Evolutionary conservation across 768 basidiomycete genomes (phyloP).

Genomic region (Amanita jacksonii): DNA sequence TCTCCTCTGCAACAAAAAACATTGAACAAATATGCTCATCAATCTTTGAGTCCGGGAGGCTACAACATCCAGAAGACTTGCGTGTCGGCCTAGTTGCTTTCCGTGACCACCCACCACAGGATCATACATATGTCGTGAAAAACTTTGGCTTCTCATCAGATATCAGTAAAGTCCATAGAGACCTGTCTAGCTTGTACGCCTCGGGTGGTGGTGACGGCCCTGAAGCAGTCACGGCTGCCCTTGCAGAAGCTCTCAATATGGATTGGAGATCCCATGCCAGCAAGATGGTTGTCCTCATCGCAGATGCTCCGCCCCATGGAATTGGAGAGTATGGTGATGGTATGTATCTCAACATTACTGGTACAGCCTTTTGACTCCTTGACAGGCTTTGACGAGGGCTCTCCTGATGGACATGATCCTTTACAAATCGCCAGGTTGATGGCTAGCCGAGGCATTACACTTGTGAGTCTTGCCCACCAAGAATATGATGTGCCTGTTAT

Average conservation of each 20-base stretch:
- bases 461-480: slow-evolving; percentile 40
- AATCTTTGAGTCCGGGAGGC: slow-evolving; percentile 89
- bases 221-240: slow-evolving; percentile 91
- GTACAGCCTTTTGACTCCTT: slow-evolving; percentile 2
- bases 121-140: slow-evolving; percentile 89
- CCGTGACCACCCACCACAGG: slow-evolving; percentile 95
- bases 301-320: slow-evolving; percentile 96
- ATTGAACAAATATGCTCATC: slow-evolving; percentile 92
- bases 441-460: slow-evolving; percentile 84
- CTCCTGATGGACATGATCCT: slow-evolving; percentile 91
- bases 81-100: slow-evolving; percentile 91
- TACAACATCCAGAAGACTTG: slow-evolving; percentile 81
- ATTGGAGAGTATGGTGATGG: slow-evolving; percentile 97
- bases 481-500: background rate
- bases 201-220: slow-evolving; percentile 93
- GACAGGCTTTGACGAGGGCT: slow-evolving; percentile 85
- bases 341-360: slow-evolving; percentile 22
- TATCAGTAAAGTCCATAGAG: slow-evolving; percentile 75
- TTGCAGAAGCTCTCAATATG: slow-evolving; percentile 81
- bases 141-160: slow-evolving; percentile 94
- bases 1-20: slow-evolving; percentile 91
- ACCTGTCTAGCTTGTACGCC: slow-evolving; percentile 78
- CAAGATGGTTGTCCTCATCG: slow-evolving; percentile 95
- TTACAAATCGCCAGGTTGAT: slow-evolving; percentile 78
- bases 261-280: slow-evolving; percentile 84